Conservation (phyloP, 2,329 filamentous ascomycete genomes). For the Taxawa tesnikishii region DNA sequence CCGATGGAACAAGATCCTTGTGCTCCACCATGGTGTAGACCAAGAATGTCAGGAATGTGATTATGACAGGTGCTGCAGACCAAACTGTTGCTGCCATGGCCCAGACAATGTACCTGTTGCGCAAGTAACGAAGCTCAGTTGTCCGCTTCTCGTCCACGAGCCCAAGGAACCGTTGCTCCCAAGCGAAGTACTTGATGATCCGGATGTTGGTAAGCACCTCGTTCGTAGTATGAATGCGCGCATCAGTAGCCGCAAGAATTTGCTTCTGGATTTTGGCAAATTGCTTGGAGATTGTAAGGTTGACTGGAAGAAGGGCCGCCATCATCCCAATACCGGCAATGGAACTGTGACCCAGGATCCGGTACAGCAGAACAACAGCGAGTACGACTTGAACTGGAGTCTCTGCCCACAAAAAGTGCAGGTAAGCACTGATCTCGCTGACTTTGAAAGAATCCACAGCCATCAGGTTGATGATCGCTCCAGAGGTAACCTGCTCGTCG, state of each 20-base stretch:
- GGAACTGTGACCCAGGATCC: constrained; percentile 82
- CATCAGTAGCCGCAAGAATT: constrained; percentile 88
- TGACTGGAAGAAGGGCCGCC: constrained; percentile 76
- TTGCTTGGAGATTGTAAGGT: constrained; percentile 74
- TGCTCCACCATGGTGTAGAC: constrained; percentile 83
- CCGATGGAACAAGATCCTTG: constrained; percentile 78
- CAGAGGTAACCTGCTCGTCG: constrained; percentile 71
- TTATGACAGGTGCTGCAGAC: constrained; percentile 90
- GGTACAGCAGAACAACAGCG: constrained; percentile 71
- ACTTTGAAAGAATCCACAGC: constrained; percentile 99
- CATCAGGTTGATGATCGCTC: constrained; percentile 99
- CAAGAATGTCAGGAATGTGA: constrained; percentile 93
- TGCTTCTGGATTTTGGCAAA: constrained; percentile 81
- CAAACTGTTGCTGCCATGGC: constrained; percentile 83
- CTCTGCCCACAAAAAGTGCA: constrained; percentile 89
- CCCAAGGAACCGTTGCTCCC: constrained; percentile 82
- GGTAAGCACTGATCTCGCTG: constrained; percentile 82
- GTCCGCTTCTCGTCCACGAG: constrained; percentile 82
- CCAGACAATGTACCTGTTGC: constrained; percentile 82
- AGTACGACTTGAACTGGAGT: constrained; percentile 81
- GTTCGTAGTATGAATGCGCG: constrained; percentile 91
- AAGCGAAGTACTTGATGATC: constrained; percentile 99
- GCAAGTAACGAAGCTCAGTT: constrained; percentile 64
- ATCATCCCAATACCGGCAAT: constrained; percentile 89
- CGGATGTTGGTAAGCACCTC: constrained; percentile 95